These are phyloP conservation scores for Peronosclerospora sorghi DNA, from an alignment of 352 stramenopile species.

Conservation along the genomic window DNA sequence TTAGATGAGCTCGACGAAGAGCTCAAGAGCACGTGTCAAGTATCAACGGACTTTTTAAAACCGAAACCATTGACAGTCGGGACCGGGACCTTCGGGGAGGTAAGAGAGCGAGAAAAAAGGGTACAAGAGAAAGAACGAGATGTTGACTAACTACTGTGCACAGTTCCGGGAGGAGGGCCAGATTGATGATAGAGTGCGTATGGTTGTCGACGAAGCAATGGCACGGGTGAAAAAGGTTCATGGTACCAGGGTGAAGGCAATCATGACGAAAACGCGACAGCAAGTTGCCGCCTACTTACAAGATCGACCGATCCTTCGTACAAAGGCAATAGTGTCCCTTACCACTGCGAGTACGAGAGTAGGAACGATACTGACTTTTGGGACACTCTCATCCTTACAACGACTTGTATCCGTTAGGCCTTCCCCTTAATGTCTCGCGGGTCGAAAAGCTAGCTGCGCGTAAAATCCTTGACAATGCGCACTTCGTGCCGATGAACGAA, in stretches of 20 bases:
- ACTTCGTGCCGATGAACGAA: conserved; percentile 10
- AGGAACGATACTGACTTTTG: background rate
- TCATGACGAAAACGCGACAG: conserved; percentile 28
- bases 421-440: conserved; percentile 23
- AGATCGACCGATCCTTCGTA: conserved; percentile 18
- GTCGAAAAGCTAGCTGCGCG: conserved; percentile 37
- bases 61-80: conserved; percentile 14
- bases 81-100: conserved; percentile 15
- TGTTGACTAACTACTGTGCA: background rate
- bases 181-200: conserved; percentile 21
- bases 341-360: background rate
- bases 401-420: background rate
- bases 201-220: conserved; percentile 31
- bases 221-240: conserved; percentile 29
- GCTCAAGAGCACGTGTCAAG: conserved; percentile 19
- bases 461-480: conserved; percentile 28
- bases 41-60: conserved; percentile 13
- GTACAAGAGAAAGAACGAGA: background rate
- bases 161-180: conserved; percentile 1
- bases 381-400: background rate
- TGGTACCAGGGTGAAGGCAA: conserved; percentile 12
- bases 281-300: conserved; percentile 33
- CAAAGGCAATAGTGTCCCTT: conserved; percentile 10
- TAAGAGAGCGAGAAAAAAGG: conserved; percentile 1
- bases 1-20: conserved; percentile 31